Evolutionary conservation across 352 stramenopile genomes (phyloP).

Genomic region (Globisporangium nodosum): DNA sequence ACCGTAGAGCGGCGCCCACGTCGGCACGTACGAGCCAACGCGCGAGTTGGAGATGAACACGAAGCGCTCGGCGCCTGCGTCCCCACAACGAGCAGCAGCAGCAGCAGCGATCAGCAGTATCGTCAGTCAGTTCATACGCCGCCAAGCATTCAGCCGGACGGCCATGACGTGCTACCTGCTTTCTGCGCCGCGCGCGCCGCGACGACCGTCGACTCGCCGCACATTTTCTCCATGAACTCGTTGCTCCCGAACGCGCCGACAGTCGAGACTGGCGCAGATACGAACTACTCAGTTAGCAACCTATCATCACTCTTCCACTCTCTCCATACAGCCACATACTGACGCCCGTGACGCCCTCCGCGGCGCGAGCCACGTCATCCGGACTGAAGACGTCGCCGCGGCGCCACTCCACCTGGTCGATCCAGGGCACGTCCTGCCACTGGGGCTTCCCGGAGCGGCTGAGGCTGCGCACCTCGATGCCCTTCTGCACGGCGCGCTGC

Average conservation of each 20-base stretch:
- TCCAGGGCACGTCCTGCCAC: conserved; percentile 74
- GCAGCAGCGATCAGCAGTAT: too few species aligned
- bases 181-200: conserved; percentile 69
- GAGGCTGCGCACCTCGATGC: conserved; percentile 82
- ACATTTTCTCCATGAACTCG: conserved; percentile 87
- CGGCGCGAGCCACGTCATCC: conserved; percentile 50
- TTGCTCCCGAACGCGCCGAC: conserved; percentile 86
- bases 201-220: conserved; percentile 83
- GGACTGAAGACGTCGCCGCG: conserved; percentile 82
- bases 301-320: not conserved
- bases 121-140: too few species aligned
- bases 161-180: conserved; percentile 20
- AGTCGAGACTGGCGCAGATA: conserved; percentile 54
- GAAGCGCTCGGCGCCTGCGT: conserved; percentile 59
- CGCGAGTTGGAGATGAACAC: conserved; percentile 92
- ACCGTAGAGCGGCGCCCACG: conserved; percentile 74
- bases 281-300: not conserved
- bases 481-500: conserved; percentile 82
- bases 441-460: conserved; percentile 78
- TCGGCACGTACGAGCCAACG: conserved; percentile 68
- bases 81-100: too few species aligned
- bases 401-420: conserved; percentile 85
- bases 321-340: conserved; percentile 27
- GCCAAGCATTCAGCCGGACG: too few species aligned
- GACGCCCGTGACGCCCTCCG: conserved; percentile 72